Base-by-base conservation (phyloP, 148 eudicot genomes). In the Beta vulgaris region DNA sequence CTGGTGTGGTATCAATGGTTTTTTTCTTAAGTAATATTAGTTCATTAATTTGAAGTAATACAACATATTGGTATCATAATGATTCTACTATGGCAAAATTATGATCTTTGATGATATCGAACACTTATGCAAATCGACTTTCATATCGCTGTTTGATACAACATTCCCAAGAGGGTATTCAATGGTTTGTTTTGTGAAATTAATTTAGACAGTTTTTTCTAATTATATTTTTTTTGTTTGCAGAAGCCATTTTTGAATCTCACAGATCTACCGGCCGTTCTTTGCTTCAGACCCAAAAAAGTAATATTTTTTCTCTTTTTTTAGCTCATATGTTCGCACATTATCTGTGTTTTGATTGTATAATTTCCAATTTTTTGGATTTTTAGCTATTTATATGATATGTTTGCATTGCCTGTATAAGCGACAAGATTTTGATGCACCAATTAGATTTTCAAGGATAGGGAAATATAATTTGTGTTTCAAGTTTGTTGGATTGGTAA, bases 231-330 rank as follows among this genome's bases (percentile, higher is more conserved):
- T 37, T 42, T 2, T 67, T 73, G 26, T 67, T 35, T 39, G 80
- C 87, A 90, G 97, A 81, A 77, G 81, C 84, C 43, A 73, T 80
- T 12, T 77, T 88, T 65, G 84, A 76, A 54, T 66, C 82, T 57
- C 84, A 77, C 73, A 85, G 78, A 66, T 82, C 82, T 23, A 73
- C 78, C 0, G 93, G 88, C 1, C 93, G 98, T 46, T 62, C 83
- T 76, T 82, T 90, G 80, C 91, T 92, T 69, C 98, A 90, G 65
- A 81, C 87, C 60, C 61, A 72, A 31, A 79, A 83, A 79, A 82
- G 78, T 83, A 79, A 32, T 81, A 81, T 14, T 29, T 1, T 73
- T 16, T 36, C 16, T 44, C 28, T 70, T 66, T 72, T 11, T 64
- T 68, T 15, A 11, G 25, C 39, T 36, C n/a, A 69, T 23, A 25